Percentiles rank a stretch among this genome's conserved stretches.
phyloP scores from a whole-genome alignment of 2,329 filamentous ascomycete genomes.

The Fusarium incarnatum region DNA sequence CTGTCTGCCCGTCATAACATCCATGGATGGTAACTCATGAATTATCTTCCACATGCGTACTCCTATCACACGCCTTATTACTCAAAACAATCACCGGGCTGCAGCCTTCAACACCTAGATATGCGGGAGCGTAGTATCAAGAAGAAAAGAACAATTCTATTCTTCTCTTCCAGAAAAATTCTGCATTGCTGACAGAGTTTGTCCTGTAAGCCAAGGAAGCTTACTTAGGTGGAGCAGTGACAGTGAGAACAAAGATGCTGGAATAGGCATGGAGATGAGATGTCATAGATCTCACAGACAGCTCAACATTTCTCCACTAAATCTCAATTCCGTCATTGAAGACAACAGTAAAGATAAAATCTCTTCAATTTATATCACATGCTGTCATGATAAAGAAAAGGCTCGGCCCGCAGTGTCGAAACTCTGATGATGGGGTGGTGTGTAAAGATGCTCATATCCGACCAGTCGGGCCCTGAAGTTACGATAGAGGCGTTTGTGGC shows the following conservation, averaged over 20 bases:
- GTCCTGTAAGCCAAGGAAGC: background rate
- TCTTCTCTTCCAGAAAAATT: constrained; percentile 22
- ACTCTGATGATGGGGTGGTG: constrained; percentile 22
- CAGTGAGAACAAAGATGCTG: background rate
- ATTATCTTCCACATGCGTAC: background rate
- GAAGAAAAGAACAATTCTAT: constrained; percentile 1
- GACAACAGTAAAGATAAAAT: background rate
- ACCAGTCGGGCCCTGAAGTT: background rate
- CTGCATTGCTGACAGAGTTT: constrained; percentile 3
- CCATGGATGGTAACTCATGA: constrained; percentile 8
- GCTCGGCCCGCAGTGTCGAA: constrained; percentile 39
- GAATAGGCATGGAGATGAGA: background rate
- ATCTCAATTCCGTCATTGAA: background rate
- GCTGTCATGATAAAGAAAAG: constrained; percentile 27
- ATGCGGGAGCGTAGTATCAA: background rate
- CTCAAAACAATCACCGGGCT: constrained; percentile 39
- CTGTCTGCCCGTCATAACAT: constrained; percentile 2
- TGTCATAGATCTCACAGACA: background rate
- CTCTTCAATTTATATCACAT: constrained; percentile 3
- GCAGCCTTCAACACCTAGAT: background rate
- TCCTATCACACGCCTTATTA: constrained; percentile 17
- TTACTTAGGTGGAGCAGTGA: background rate
- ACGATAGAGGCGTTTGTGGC: background rate
- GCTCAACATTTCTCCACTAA: background rate
- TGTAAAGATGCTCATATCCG: background rate